Evolutionary conservation across 108 stramenopile species (phyloP).

Genomic region (Aureococcus anophagefferens): DNA sequence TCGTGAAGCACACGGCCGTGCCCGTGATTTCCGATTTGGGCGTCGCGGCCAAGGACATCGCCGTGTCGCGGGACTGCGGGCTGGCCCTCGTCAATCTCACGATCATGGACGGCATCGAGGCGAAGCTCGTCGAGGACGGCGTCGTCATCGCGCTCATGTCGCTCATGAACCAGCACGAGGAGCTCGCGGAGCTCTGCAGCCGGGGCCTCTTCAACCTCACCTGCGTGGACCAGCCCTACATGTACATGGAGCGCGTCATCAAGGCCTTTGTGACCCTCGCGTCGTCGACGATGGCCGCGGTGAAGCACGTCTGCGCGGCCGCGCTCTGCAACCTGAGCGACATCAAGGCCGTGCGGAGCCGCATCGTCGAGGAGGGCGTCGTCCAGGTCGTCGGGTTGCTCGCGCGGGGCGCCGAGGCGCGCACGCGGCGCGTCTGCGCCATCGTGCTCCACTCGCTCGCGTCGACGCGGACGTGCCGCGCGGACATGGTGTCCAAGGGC

Average conservation of each 20-base stretch:
- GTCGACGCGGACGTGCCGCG: constrained; percentile 19
- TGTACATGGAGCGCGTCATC: constrained; percentile 35
- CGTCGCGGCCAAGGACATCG: constrained; percentile 7
- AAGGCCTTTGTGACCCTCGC: constrained; percentile 20
- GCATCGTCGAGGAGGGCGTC: constrained; percentile 43
- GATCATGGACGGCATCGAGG: constrained; percentile 25
- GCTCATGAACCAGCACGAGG: constrained; percentile 23
- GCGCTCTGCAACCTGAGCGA: constrained; percentile 43
- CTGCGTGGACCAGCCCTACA: constrained; percentile 39
- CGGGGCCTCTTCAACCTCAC: constrained; percentile 45
- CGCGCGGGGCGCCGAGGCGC: constrained; percentile 34
- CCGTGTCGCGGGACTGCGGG: constrained; percentile 31
- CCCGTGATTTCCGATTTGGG: constrained; percentile 26
- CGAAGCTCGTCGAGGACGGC: constrained; percentile 37
- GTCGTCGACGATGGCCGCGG: constrained; percentile 13
- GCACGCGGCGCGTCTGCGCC: constrained; percentile 40
- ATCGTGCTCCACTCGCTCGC: constrained; percentile 38
- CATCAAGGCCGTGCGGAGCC: constrained; percentile 24
- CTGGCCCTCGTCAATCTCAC: constrained; percentile 40
- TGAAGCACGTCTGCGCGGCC: constrained; percentile 41
- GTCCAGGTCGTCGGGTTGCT: constrained; percentile 25
- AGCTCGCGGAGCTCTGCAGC: constrained; percentile 23
- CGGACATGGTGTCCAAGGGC: constrained; percentile 31
- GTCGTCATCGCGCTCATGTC: constrained; percentile 32
- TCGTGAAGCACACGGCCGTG: constrained; percentile 13